Conservation (phyloP, 139 green algal genomes). For the Closterium sp. region DNA sequence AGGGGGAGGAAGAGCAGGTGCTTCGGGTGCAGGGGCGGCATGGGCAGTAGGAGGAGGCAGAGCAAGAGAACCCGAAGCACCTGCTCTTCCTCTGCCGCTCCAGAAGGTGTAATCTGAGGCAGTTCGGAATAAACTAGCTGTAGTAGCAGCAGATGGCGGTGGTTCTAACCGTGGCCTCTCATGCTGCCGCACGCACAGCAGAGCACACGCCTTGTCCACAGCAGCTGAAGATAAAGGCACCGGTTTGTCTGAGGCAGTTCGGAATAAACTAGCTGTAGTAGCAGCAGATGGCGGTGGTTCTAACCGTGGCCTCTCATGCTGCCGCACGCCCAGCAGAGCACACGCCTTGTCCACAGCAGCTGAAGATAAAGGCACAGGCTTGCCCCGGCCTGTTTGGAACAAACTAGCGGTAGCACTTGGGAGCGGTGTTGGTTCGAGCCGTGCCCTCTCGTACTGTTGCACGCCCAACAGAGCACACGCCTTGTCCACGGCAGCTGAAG, state of each 20-base stretch:
- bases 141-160: too few species aligned
- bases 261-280: neutral
- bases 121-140: too few species aligned
- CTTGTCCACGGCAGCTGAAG: neutral
- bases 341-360: conserved; percentile 5
- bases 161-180: neutral
- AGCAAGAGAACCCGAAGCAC: neutral
- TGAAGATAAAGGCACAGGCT: neutral
- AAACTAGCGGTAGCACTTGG: neutral
- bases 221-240: neutral
- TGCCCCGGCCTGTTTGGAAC: neutral
- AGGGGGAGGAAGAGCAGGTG: neutral
- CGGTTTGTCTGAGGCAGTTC: conserved; percentile 3
- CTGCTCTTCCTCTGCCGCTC: too few species aligned
- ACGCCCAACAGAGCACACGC: neutral
- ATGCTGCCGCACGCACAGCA: neutral
- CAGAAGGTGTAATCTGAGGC: neutral
- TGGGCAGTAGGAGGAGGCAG: neutral
- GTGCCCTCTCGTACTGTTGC: neutral
- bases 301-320: neutral
- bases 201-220: conserved; percentile 1
- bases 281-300: too few species aligned
- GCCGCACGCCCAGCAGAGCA: neutral
- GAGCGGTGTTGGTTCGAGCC: neutral
- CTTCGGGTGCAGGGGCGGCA: neutral